A percentile compares a stretch with the other conserved stretches of the same genome.
phyloP scores from a whole-genome alignment of 371 early-diverging fungal genomes.

The Smittium culicis region DNA sequence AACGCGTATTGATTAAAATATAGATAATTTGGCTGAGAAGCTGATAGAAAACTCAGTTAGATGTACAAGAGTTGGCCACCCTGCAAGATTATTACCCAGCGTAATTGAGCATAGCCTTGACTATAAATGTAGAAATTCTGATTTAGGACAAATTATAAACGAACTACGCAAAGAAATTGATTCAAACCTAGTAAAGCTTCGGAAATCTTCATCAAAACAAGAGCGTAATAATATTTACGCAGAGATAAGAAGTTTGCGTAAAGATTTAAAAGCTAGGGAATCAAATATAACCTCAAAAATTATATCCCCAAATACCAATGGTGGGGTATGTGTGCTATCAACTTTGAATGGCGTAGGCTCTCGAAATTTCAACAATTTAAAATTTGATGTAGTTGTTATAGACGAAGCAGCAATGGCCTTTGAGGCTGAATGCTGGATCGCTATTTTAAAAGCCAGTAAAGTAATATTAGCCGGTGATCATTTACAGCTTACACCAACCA shows the following conservation, averaged over 20 bases:
- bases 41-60: neutral
- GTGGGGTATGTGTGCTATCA: conserved; percentile 3
- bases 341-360: neutral
- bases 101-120: neutral
- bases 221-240: too few relatives aligned
- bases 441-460: conserved; percentile 55
- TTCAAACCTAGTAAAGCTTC: too few relatives aligned
- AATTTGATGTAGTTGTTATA: conserved; percentile 84
- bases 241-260: too few relatives aligned
- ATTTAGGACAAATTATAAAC: too few relatives aligned
- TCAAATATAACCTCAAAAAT: too few relatives aligned
- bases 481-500: conserved; percentile 77
- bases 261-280: too few relatives aligned
- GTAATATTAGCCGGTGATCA: conserved; percentile 92
- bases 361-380: neutral
- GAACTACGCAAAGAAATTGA: too few relatives aligned
- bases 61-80: neutral
- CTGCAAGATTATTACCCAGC: neutral
- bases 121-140: too few relatives aligned
- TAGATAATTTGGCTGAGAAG: neutral
- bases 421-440: conserved; percentile 87
- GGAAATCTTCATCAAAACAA: too few relatives aligned
- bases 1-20: neutral
- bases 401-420: conserved; percentile 89
- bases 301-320: too few relatives aligned